A percentile compares a stretch with the other conserved stretches of the same genome.
These are phyloP conservation scores for Hysterium pulicare DNA, from an alignment of 2,329 filamentous ascomycete species.

Conservation along the genomic window DNA sequence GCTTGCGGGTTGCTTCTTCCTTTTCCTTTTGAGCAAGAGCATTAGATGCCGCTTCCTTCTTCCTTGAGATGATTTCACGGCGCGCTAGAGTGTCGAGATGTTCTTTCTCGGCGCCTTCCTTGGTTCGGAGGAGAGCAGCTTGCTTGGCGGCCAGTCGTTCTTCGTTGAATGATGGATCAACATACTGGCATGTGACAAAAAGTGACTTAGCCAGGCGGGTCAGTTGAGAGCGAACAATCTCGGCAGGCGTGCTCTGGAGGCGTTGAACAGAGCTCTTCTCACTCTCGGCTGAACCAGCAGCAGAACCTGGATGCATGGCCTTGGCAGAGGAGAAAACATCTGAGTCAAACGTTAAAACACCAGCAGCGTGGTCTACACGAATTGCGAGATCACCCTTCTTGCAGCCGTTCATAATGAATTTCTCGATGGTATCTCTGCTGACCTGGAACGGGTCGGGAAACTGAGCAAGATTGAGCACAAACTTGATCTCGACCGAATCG, in stretches of 20 bases:
- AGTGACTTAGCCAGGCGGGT: constrained; percentile 87
- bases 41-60: constrained; percentile 92
- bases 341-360: constrained; percentile 93
- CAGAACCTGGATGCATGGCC: constrained; percentile 80
- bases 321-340: constrained; percentile 98
- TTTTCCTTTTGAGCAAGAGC: constrained; percentile 84
- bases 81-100: constrained; percentile 80
- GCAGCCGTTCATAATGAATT: constrained; percentile 99
- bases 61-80: constrained; percentile 90
- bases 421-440: constrained; percentile 85
- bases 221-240: constrained; percentile 94
- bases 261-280: constrained; percentile 85
- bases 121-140: constrained; percentile 74
- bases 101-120: constrained; percentile 87
- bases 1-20: constrained; percentile 86
- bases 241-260: constrained; percentile 93
- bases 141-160: constrained; percentile 74
- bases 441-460: constrained; percentile 98
- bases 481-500: constrained; percentile 91
- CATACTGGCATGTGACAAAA: constrained; percentile 91
- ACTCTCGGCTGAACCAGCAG: constrained; percentile 79
- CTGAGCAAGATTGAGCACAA: constrained; percentile 87
- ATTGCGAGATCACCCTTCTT: constrained; percentile 99
- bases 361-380: constrained; percentile 91
- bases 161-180: constrained; percentile 85